Base-by-base conservation (phyloP, 2,329 filamentous ascomycete genomes). In the Ceratocystis albifundus region DNA sequence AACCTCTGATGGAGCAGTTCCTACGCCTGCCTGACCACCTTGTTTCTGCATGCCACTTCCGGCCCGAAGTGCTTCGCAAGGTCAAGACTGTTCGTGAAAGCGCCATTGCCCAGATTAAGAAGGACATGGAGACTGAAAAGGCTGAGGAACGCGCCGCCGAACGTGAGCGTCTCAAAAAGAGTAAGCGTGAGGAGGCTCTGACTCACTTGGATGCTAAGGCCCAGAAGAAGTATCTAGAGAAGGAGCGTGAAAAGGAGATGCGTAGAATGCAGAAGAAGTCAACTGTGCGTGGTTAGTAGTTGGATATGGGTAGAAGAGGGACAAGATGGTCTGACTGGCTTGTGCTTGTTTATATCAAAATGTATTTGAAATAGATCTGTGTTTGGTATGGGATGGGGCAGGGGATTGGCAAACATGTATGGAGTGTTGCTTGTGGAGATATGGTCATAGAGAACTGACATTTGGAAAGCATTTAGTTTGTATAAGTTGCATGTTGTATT, bases 41-140 rank as follows among this genome's bases (percentile, higher is more conserved):
- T 62, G 90, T 88, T 66, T 79, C 84, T 66, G 77, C 78, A 30
- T 92, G 85, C 10, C 92, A 90, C 76, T 96, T 96, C 86, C 89
- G 94, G 12, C 85, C 89, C 46, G 90, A 97, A 79, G 91, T 96
- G 44, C 78, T 88, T 74, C 89, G 89, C 75, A 96, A 95, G 80
- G 82, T 99, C 70, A 86, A 85, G 72, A 79, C 80, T 69, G 87
- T 86, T 44, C 90, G 94, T 70, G 93, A 97, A 55, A 87, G 89
- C 66, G 87, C 89, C 72, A 83, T 89, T 72, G 83, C 83, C 73
- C 88, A 88, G 78, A 85, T 99, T 72, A 86, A 88, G 75, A 91
- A 89, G 77, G 79, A 83, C 0, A 84, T 87, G 65, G 90, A 96
- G 70, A 90, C 89, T 69, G 82, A 86, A 72, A 90, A 90, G 80